Percentiles rank a stretch among this genome's conserved stretches.
phyloP scores from a whole-genome alignment of 2,329 filamentous ascomycete genomes.

The Aspergillus latus region DNA sequence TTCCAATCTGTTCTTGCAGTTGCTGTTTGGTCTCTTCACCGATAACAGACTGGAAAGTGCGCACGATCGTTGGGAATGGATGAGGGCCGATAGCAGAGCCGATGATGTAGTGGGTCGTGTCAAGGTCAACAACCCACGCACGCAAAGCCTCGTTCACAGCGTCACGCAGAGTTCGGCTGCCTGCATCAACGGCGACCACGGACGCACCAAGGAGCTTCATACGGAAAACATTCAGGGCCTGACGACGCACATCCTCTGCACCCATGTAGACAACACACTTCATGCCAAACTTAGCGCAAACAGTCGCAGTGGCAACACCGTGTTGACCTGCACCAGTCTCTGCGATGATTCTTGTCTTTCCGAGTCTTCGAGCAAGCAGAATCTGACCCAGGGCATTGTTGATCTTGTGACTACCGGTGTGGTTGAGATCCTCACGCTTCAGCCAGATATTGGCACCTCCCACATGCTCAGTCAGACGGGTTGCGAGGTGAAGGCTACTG shows the following conservation, averaged over 20 bases:
- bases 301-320: constrained; percentile 94
- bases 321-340: constrained; percentile 98
- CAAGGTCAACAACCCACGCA: constrained; percentile 88
- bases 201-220: constrained; percentile 94
- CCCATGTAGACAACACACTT: constrained; percentile 98
- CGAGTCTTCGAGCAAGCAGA: constrained; percentile 77
- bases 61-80: constrained; percentile 94
- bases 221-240: constrained; percentile 96
- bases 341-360: constrained; percentile 96
- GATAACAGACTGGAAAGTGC: constrained; percentile 96
- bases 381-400: constrained; percentile 97
- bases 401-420: constrained; percentile 98
- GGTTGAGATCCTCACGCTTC: constrained; percentile 96
- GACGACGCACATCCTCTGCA: constrained; percentile 91
- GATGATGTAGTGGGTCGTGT: constrained; percentile 97
- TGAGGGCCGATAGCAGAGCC: constrained; percentile 96
- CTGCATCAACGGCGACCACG: constrained; percentile 89
- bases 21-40: constrained; percentile 92
- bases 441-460: constrained; percentile 96
- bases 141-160: constrained; percentile 95
- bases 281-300: constrained; percentile 98
- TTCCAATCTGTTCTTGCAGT: constrained; percentile 79
- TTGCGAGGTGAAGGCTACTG: constrained; percentile 84
- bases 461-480: constrained; percentile 82
- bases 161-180: constrained; percentile 77